Percentiles rank a stretch among this genome's conserved stretches.
phyloP scores from a whole-genome alignment of 1,139 yeast genomes.

The Yamadazyma jaroonii region DNA sequence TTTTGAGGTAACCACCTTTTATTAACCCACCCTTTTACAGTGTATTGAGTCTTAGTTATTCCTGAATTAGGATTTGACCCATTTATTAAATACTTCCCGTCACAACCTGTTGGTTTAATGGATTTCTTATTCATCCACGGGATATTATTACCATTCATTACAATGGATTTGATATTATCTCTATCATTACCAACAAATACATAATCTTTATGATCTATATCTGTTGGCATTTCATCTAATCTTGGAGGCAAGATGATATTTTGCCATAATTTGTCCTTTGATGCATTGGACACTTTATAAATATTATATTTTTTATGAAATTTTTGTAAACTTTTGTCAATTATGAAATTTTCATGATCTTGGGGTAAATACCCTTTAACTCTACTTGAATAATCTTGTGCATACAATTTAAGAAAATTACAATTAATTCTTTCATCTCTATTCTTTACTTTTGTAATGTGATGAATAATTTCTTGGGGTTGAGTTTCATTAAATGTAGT shows the following conservation, averaged over 20 bases:
- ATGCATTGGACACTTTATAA: constrained; percentile 31
- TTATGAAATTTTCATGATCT: constrained; percentile 8
- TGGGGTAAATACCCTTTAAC: constrained; percentile 26
- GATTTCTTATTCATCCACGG: constrained; percentile 37
- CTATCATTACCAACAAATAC: constrained; percentile 15
- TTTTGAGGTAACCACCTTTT: constrained; percentile 35
- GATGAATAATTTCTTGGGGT: background rate
- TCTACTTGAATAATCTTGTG: constrained; percentile 43
- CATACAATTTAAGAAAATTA: constrained; percentile 43
- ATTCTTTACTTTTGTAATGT: constrained; percentile 20
- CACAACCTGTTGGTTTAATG: constrained; percentile 37
- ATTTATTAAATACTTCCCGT: constrained; percentile 24
- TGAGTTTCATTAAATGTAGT: constrained; percentile 4
- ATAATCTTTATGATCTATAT: constrained; percentile 23
- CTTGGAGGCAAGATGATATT: constrained; percentile 49
- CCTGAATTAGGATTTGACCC: constrained; percentile 41
- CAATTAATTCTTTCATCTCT: constrained; percentile 50
- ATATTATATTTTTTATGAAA: constrained; percentile 29
- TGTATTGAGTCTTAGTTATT: constrained; percentile 42
- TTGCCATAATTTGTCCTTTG: constrained; percentile 50
- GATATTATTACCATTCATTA: constrained; percentile 26
- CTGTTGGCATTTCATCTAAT: constrained; percentile 30
- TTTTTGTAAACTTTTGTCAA: constrained; percentile 8
- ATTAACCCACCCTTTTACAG: constrained; percentile 54
- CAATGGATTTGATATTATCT: constrained; percentile 11